Conservation (phyloP, 495 filamentous ascomycete species). For the Lasiosphaeriaceae sp. region DNA sequence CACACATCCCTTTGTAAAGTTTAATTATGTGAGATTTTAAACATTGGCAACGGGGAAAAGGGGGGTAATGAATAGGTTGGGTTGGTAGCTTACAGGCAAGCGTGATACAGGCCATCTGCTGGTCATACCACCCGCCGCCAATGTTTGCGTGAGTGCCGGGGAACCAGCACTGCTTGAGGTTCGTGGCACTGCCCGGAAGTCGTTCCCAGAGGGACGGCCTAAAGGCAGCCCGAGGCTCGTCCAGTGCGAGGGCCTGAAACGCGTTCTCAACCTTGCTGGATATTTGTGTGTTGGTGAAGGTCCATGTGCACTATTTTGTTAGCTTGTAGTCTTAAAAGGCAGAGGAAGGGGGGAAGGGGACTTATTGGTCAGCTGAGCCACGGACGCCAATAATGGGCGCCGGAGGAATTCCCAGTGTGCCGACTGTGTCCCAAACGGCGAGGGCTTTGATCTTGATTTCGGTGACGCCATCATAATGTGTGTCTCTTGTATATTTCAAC, state of each 20-base stretch:
- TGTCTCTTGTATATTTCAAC: constrained; percentile 25
- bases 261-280: constrained; percentile 58
- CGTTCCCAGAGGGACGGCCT: constrained; percentile 59
- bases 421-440: constrained; percentile 38
- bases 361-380: constrained; percentile 30
- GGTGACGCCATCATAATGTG: constrained; percentile 20
- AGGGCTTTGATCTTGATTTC: constrained; percentile 35
- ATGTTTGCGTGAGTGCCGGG: constrained; percentile 62
- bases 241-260: constrained; percentile 68
- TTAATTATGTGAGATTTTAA: background rate
- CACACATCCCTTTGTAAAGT: constrained; percentile 28
- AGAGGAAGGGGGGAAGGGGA: constrained; percentile 4
- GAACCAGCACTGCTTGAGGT: constrained; percentile 69
- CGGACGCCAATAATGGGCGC: constrained; percentile 32
- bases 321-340: constrained; percentile 3
- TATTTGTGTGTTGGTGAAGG: constrained; percentile 57
- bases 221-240: constrained; percentile 63
- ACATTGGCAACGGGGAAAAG: no score
- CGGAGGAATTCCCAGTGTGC: constrained; percentile 32
- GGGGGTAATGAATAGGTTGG: background rate
- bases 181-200: constrained; percentile 19
- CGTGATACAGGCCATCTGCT: constrained; percentile 30
- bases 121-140: constrained; percentile 47
- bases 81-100: constrained; percentile 23
- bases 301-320: constrained; percentile 22